Percentiles rank a stretch among this genome's conserved stretches.
Evolutionary conservation across 23 red algal genomes (phyloP).

Genomic region (Chondrus crispus): DNA sequence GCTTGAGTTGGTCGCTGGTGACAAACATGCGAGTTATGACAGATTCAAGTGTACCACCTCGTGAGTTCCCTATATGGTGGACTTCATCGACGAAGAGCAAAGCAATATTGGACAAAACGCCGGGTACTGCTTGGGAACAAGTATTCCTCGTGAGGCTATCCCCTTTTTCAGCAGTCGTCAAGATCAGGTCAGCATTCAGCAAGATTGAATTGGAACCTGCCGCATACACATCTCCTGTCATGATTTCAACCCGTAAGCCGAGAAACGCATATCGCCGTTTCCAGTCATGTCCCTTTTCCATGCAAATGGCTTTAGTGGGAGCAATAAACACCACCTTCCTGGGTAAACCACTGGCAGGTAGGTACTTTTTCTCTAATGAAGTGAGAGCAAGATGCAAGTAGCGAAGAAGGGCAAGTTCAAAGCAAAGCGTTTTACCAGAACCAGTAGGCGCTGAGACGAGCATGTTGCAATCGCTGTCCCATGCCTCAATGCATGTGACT

Average conservation of each 20-base stretch:
- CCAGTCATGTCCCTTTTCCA: slow-evolving; percentile 37
- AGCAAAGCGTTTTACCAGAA: slow-evolving; percentile 57
- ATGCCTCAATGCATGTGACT: slow-evolving; percentile 57
- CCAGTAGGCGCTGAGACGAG: slow-evolving; percentile 73
- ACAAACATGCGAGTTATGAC: slow-evolving; percentile 70
- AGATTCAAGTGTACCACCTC: slow-evolving; percentile 61
- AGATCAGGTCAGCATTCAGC: slow-evolving; percentile 1
- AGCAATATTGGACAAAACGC: neutral
- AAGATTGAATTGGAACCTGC: neutral
- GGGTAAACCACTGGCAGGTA: neutral
- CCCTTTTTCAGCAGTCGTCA: slow-evolving; percentile 45
- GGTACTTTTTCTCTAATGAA: neutral
- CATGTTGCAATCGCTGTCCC: slow-evolving; percentile 41
- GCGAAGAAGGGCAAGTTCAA: slow-evolving; percentile 75
- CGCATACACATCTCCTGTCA: slow-evolving; percentile 16
- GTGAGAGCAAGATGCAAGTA: neutral
- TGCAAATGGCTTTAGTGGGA: slow-evolving; percentile 36
- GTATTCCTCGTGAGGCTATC: slow-evolving; percentile 4
- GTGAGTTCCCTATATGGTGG: slow-evolving; percentile 56
- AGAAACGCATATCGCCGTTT: neutral
- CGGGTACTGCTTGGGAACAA: neutral
- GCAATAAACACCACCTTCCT: slow-evolving; percentile 49
- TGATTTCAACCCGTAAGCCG: neutral
- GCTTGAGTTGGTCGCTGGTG: neutral
- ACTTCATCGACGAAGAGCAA: slow-evolving; percentile 77